Evolutionary conservation across 441 rosid species (phyloP).

Genomic region (Manihot esculenta): DNA sequence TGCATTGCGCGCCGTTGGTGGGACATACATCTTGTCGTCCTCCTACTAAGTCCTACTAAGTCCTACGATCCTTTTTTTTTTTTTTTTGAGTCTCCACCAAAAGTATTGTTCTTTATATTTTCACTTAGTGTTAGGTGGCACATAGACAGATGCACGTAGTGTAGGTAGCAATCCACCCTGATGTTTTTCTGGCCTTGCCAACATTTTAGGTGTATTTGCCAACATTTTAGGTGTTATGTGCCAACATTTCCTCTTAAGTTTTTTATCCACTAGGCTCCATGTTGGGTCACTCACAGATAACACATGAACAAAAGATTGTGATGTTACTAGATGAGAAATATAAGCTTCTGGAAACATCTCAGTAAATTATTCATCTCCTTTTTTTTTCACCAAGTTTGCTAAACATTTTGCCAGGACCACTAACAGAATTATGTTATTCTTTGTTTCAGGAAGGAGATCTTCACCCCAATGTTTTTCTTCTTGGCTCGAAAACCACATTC

Average conservation of each 20-base stretch:
- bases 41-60: neutral
- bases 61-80: too few species aligned
- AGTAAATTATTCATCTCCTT: neutral
- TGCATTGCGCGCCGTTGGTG: neutral
- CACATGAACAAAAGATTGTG: neutral
- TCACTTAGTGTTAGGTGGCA: neutral
- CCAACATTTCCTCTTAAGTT: neutral
- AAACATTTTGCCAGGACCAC: neutral
- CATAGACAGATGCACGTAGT: too few species aligned
- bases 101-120: neutral
- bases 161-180: neutral
- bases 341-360: too few species aligned
- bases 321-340: too few species aligned
- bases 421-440: neutral
- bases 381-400: neutral
- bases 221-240: too few species aligned
- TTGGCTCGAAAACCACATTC: slow-evolving; percentile 69
- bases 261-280: neutral
- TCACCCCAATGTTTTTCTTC: slow-evolving; percentile 95
- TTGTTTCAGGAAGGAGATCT: slow-evolving; percentile 76
- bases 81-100: neutral
- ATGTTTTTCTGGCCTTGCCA: too few species aligned
- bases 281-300: neutral
- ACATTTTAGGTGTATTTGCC: neutral
- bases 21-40: neutral